Base-by-base conservation (phyloP, 208 protist species). In the Acanthamoeba divionensis region DNA sequence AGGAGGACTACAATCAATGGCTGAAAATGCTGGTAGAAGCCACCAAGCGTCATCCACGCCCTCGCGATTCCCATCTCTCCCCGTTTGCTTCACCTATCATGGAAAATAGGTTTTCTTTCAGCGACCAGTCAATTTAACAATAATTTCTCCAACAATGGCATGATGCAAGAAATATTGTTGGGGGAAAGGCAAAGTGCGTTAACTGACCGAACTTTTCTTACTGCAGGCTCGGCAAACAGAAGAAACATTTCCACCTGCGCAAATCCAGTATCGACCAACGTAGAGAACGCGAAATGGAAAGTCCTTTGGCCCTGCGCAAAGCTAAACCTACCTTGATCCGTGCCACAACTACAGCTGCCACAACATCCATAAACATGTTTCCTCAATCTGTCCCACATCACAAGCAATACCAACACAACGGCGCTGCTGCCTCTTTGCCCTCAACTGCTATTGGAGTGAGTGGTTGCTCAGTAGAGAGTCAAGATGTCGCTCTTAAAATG, bases 181-280 rank as follows among this genome's bases (percentile, higher is more conserved):
- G 57, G 26, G 26, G 13, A 21, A 24, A 1, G 24, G 8, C 55
- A 65, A 65, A 24, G n/a, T 18, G 41, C 13, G 31, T 69, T 29
- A 26, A 36, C 66, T 75, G 36, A 24, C 5, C 36, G 26, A 31
- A n/a, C 31, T n/a, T 26, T 12, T 48, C 66, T 36, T 48, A 7
- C 48, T 65, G 73, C 10, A 47, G 48, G 21, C 24, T 83, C 9
- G 18, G 48, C 8, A 83, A 83, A 41, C 52, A n/a, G 18, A 83
- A 60, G 48, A 57, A 57, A n/a, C n/a, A n/a, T 36, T 83, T 65
- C 48, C 73, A 83, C 50, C 12, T 83, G 0, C 47, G 73, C 5
- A 83, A 83, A 21, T 65, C 57, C 73, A 83, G 73, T 54, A 36
- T 29, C 48, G 73, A 83, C 8, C 57, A 83, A 12, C 57, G 50